Conservation (phyloP, 179 eudicot species). For the Beta macrorhiza region DNA sequence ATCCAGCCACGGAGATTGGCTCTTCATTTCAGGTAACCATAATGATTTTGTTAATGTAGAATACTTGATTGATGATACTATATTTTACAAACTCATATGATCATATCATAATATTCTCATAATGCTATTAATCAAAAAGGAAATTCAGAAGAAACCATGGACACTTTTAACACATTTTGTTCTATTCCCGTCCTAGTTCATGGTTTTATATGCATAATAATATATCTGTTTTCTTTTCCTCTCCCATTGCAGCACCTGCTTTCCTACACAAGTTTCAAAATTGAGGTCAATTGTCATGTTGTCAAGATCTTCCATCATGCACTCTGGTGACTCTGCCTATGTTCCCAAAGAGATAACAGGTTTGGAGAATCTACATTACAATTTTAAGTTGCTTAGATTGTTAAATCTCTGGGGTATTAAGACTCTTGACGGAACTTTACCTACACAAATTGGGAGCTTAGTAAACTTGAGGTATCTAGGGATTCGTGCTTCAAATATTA, state of each 20-base stretch:
- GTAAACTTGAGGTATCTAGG: slow-evolving; percentile 56
- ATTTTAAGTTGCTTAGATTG: slow-evolving; percentile 50
- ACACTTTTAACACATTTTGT: no score
- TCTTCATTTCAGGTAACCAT: slow-evolving; percentile 22
- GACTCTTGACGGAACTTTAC: slow-evolving; percentile 31
- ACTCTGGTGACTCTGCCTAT: slow-evolving; percentile 4
- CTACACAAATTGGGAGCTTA: slow-evolving; percentile 39
- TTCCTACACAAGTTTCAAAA: slow-evolving; percentile 25
- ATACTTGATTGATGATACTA: no score
- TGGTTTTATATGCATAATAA: not conserved
- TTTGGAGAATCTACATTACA: slow-evolving; percentile 2
- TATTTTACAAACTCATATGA: no score
- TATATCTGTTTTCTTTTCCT: not conserved
- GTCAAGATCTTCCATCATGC: slow-evolving; percentile 7
- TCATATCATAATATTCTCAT: no score
- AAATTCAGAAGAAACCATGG: no score
- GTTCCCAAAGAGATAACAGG: slow-evolving; percentile 19
- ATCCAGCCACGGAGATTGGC: slow-evolving; percentile 21
- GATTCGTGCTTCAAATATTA: slow-evolving; percentile 42
- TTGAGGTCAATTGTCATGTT: slow-evolving; percentile 33
- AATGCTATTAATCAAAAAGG: no score
- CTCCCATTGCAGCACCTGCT: not conserved
- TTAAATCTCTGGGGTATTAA: slow-evolving; percentile 41
- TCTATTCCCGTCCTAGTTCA: no score
- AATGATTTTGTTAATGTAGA: no score